Conservation (phyloP, 2,329 filamentous ascomycete species). For the Annulohypoxylon truncatum region DNA sequence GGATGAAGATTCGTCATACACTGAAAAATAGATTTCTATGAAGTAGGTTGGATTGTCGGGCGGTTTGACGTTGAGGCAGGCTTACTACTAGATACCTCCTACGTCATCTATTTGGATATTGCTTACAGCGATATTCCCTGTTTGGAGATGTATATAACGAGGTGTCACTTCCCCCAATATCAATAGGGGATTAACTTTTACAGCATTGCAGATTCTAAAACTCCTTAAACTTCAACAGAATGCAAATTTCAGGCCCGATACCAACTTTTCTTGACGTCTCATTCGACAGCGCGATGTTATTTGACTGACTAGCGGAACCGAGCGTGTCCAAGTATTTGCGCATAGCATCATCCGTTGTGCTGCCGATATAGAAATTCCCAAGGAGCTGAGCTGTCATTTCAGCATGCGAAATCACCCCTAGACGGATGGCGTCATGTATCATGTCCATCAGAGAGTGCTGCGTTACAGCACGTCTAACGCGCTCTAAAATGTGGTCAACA, state of each 20-base stretch:
- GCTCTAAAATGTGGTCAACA: slow-evolving; percentile 35
- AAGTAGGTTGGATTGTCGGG: too few relatives aligned
- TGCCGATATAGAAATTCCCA: slow-evolving; percentile 42
- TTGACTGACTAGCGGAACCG: slow-evolving; percentile 11
- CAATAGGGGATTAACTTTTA: too few relatives aligned
- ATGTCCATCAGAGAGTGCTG: slow-evolving; percentile 46
- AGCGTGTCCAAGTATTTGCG: slow-evolving; percentile 45
- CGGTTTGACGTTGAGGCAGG: slow-evolving; percentile 6
- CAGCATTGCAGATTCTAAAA: background rate
- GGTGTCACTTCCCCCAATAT: background rate
- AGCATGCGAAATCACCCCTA: slow-evolving; percentile 45
- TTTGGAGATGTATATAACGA: slow-evolving; percentile 3
- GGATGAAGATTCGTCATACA: slow-evolving; percentile 41
- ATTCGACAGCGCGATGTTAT: slow-evolving; percentile 29
- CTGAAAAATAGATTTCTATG: background rate
- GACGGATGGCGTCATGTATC: slow-evolving; percentile 46
- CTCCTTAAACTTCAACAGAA: background rate
- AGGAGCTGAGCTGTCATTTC: slow-evolving; percentile 44
- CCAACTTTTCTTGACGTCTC: slow-evolving; percentile 10
- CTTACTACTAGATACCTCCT: slow-evolving; percentile 5
- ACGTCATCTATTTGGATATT: slow-evolving; percentile 33
- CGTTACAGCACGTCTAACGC: slow-evolving; percentile 43
- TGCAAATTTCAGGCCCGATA: background rate
- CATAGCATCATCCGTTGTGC: slow-evolving; percentile 43
- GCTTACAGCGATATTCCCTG: slow-evolving; percentile 20